A percentile compares a stretch with the other conserved stretches of the same genome.
Evolutionary conservation across 2,329 filamentous ascomycete species (phyloP).

Genomic region (Dactylonectria estremocensis): DNA sequence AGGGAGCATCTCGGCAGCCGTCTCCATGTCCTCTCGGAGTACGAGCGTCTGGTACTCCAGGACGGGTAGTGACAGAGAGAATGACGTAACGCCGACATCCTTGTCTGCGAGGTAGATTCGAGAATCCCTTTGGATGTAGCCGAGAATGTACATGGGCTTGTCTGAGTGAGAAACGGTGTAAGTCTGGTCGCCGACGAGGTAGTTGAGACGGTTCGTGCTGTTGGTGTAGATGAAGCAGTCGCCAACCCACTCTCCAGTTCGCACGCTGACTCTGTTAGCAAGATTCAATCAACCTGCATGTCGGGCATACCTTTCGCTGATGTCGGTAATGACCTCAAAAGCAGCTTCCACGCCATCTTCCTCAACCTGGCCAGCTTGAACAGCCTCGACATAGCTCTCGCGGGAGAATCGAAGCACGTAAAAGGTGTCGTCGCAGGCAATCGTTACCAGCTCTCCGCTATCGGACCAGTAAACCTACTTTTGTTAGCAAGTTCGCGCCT

Average conservation of each 20-base stretch:
- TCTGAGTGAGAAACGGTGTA: constrained; percentile 99
- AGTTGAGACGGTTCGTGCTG: constrained; percentile 95
- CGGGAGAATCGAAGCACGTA: constrained; percentile 94
- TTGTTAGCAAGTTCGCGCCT: constrained; percentile 19
- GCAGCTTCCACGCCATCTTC: constrained; percentile 94
- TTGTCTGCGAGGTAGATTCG: constrained; percentile 96
- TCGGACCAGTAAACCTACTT: constrained; percentile 94
- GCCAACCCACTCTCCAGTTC: constrained; percentile 97
- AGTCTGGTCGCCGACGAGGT: constrained; percentile 96
- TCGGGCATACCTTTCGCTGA: constrained; percentile 81
- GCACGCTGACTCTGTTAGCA: constrained; percentile 70
- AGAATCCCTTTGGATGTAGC: constrained; percentile 96
- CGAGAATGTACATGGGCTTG: constrained; percentile 92
- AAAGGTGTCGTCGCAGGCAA: constrained; percentile 95
- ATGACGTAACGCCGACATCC: constrained; percentile 92
- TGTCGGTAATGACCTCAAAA: constrained; percentile 96
- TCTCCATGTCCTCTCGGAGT: constrained; percentile 92
- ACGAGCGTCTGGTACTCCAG: constrained; percentile 98
- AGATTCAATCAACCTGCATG: no score
- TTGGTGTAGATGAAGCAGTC: constrained; percentile 99
- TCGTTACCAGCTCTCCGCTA: constrained; percentile 90
- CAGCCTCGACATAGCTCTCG: constrained; percentile 87
- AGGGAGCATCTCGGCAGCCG: constrained; percentile 86
- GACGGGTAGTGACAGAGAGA: constrained; percentile 90
- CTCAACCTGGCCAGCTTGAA: constrained; percentile 87